These are phyloP conservation scores for Jackrogersella minutella DNA, from an alignment of 495 filamentous ascomycete genomes.

Conservation along the genomic window DNA sequence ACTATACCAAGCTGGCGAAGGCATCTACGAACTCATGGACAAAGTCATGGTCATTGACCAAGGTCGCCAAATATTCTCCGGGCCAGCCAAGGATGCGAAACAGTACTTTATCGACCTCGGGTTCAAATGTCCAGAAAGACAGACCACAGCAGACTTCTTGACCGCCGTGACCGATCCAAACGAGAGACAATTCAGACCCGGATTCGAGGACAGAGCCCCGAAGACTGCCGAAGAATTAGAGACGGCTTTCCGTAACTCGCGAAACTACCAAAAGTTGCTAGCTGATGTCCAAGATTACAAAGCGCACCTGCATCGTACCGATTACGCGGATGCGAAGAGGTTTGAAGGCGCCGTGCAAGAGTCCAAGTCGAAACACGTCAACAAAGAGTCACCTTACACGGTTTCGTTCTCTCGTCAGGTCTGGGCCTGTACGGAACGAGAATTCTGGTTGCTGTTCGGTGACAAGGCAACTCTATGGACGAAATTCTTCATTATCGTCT, in stretches of 20 bases:
- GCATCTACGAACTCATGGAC: constrained; percentile 83
- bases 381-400: constrained; percentile 74
- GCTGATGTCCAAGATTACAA: constrained; percentile 61
- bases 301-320: constrained; percentile 50
- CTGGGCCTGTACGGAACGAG: constrained; percentile 71
- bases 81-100: constrained; percentile 65
- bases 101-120: constrained; percentile 71
- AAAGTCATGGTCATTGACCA: constrained; percentile 74
- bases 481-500: constrained; percentile 78
- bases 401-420: constrained; percentile 75
- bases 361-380: constrained; percentile 71
- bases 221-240: constrained; percentile 79
- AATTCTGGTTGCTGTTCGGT: constrained; percentile 79
- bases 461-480: constrained; percentile 78
- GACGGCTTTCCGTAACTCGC: constrained; percentile 66
- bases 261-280: constrained; percentile 57
- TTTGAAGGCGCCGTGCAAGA: constrained; percentile 76
- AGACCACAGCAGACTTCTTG: constrained; percentile 76
- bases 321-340: constrained; percentile 68
- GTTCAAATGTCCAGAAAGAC: constrained; percentile 62
- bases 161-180: constrained; percentile 75
- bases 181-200: constrained; percentile 68
- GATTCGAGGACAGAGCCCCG: constrained; percentile 71
- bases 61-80: constrained; percentile 74
- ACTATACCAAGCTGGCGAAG: constrained; percentile 84